Conservation (phyloP, 495 filamentous ascomycete genomes). For the Acidomyces sp. region DNA sequence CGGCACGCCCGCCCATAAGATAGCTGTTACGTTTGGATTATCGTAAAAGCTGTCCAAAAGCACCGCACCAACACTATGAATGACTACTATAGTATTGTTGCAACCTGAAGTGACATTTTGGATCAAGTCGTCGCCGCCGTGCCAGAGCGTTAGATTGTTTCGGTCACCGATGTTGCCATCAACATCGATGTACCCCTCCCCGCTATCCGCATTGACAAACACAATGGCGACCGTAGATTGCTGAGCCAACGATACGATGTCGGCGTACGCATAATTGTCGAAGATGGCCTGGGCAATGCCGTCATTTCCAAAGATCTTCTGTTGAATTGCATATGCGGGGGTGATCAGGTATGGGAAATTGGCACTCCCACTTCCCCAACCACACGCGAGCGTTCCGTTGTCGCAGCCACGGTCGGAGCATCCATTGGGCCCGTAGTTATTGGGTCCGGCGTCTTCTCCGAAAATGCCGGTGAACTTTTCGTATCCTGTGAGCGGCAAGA, state of each 20-base stretch:
- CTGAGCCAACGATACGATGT: constrained; percentile 47
- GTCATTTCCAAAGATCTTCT: constrained; percentile 47
- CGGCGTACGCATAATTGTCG: constrained; percentile 51
- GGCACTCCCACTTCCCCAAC: constrained; percentile 78
- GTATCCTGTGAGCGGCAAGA: constrained; percentile 60
- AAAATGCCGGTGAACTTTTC: constrained; percentile 69
- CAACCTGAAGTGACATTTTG: constrained; percentile 59
- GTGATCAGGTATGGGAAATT: constrained; percentile 87
- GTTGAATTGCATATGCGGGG: constrained; percentile 71
- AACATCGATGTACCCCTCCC: constrained; percentile 73
- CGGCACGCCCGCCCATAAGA: constrained; percentile 84
- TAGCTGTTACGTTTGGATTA: constrained; percentile 84
- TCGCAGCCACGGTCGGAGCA: constrained; percentile 71
- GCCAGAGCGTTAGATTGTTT: constrained; percentile 85
- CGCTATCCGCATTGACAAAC: constrained; percentile 77
- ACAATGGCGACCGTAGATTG: constrained; percentile 62
- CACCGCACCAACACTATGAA: constrained; percentile 82
- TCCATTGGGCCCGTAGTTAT: constrained; percentile 67
- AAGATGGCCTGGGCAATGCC: constrained; percentile 56
- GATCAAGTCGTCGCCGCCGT: constrained; percentile 64
- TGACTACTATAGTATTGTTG: constrained; percentile 88
- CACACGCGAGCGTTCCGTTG: constrained; percentile 79
- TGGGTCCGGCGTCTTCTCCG: constrained; percentile 71
- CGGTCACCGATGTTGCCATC: constrained; percentile 82
- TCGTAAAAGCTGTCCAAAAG: constrained; percentile 62